Evolutionary conservation across 441 rosid species (phyloP).

Genomic region (Macaranga tanarius): DNA sequence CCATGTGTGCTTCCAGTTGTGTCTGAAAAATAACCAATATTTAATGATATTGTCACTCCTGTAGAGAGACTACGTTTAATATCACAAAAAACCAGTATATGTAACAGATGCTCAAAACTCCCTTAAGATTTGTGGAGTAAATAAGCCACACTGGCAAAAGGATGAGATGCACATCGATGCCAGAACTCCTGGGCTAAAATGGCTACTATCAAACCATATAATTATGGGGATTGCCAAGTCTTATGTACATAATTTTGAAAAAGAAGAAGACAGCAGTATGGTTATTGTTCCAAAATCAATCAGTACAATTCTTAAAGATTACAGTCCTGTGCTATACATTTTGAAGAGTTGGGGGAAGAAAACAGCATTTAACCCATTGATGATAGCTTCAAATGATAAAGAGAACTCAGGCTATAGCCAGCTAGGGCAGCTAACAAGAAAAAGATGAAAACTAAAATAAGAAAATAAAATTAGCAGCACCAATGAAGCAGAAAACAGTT

Average conservation of each 20-base stretch:
- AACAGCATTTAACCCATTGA: background rate
- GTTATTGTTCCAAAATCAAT: background rate
- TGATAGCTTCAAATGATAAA: background rate
- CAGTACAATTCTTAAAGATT: background rate
- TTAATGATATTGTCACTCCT: slow-evolving; percentile 21
- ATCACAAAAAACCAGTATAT: slow-evolving; percentile 25
- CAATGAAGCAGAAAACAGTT: background rate
- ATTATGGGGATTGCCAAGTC: background rate
- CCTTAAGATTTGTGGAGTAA: background rate
- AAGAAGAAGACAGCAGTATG: background rate
- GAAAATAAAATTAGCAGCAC: slow-evolving; percentile 3
- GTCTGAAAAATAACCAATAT: slow-evolving; percentile 49
- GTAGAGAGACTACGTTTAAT: slow-evolving; percentile 11
- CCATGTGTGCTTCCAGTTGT: slow-evolving; percentile 36
- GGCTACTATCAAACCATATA: background rate
- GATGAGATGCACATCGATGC: background rate
- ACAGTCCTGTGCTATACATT: background rate
- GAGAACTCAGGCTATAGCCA: slow-evolving; percentile 10
- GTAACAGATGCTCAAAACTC: background rate
- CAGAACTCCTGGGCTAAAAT: background rate
- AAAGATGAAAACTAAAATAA: slow-evolving; percentile 5
- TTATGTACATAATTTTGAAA: background rate
- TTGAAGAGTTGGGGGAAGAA: background rate
- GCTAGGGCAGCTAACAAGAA: slow-evolving; percentile 19
- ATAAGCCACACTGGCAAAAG: background rate